Percentiles rank a stretch among this genome's conserved stretches.
Conservation (phyloP, 768 basidiomycete species). For the Kwoniella bestiolae region DNA sequence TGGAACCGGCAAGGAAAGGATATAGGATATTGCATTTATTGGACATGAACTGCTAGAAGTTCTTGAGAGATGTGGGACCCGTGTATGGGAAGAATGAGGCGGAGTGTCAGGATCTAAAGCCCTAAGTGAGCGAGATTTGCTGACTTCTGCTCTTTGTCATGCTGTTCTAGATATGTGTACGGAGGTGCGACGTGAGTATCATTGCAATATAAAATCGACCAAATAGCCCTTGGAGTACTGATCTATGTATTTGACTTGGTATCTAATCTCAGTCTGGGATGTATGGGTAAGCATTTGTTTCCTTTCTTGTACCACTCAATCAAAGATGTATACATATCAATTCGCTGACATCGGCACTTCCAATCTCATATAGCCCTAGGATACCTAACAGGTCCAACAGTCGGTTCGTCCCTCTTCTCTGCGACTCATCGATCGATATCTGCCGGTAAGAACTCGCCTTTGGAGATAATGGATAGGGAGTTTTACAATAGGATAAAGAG, state of each 20-base stretch:
- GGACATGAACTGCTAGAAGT: no score
- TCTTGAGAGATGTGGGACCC: no score
- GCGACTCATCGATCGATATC: conserved; percentile 44
- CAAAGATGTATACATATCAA: no score
- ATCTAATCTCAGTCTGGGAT: conserved; percentile 34
- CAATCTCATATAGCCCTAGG: conserved; percentile 41
- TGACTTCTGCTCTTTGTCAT: background rate
- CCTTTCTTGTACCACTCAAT: background rate
- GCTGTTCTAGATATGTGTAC: conserved; percentile 42
- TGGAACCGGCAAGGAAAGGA: no score
- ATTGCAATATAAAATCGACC: background rate
- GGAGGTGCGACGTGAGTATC: conserved; percentile 54
- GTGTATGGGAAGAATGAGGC: no score
- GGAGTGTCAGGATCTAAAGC: background rate
- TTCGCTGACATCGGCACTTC: background rate
- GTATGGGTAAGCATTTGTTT: conserved; percentile 52
- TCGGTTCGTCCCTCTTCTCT: conserved; percentile 55
- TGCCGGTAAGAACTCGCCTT: conserved; percentile 36
- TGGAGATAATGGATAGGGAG: conserved; percentile 51
- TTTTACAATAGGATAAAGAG: conserved; percentile 52
- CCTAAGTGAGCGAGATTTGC: background rate
- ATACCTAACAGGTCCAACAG: conserved; percentile 54
- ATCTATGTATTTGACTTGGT: background rate
- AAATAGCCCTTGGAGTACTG: background rate
- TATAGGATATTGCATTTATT: no score